phyloP scores from a whole-genome alignment of 106 monocot species.

The Cymbidium sinense region DNA sequence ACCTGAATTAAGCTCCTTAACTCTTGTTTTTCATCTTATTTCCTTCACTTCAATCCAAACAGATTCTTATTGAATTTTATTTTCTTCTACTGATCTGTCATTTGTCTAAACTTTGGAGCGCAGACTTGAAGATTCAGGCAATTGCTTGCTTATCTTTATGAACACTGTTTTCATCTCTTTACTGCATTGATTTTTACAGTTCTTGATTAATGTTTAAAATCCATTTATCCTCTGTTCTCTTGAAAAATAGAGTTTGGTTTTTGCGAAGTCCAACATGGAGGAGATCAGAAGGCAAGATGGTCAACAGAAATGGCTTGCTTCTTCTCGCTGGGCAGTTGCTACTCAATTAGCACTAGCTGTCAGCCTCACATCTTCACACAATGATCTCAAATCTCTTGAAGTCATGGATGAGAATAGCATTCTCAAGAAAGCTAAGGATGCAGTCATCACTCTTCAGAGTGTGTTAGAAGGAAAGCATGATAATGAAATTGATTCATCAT shows the following conservation, averaged over 20 bases:
- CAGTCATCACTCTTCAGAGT: conserved; percentile 81
- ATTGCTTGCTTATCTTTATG: too few relatives aligned
- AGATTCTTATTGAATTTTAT: neutral
- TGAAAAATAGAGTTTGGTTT: conserved; percentile 53
- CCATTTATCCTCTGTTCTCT: conserved; percentile 5
- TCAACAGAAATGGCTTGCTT: conserved; percentile 67
- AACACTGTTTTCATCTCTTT: neutral
- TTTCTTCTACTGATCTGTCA: neutral
- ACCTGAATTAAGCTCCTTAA: too few relatives aligned
- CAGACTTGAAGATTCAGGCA: too few relatives aligned
- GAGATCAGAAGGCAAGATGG: conserved; percentile 35
- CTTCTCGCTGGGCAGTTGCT: conserved; percentile 81
- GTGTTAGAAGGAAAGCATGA: conserved; percentile 90
- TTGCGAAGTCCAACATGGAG: conserved; percentile 33
- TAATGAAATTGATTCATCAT: conserved; percentile 47
- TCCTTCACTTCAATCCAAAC: neutral
- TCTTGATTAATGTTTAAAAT: neutral
- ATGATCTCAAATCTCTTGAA: conserved; percentile 57
- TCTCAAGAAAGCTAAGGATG: conserved; percentile 81
- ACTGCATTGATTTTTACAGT: neutral
- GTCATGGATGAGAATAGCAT: conserved; percentile 62
- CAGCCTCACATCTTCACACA: conserved; percentile 79
- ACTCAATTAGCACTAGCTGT: conserved; percentile 81
- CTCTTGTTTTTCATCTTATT: too few relatives aligned
- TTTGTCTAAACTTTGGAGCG: too few relatives aligned